phyloP scores from a whole-genome alignment of 1,139 yeast genomes.

The Zhuliangozyma parablackwelliae region DNA sequence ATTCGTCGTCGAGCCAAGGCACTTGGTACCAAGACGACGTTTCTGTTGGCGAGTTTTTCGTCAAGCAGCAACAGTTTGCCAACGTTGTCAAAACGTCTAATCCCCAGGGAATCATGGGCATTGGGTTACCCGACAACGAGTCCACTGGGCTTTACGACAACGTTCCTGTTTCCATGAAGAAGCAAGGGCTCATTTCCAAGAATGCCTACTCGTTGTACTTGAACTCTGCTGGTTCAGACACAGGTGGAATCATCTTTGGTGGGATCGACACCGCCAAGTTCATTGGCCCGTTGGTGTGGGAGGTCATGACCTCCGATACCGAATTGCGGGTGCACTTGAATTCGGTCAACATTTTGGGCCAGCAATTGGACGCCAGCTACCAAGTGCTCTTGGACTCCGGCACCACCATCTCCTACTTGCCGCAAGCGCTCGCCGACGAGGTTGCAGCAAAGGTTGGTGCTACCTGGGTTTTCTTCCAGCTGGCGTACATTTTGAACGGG shows the following conservation, averaged over 20 bases:
- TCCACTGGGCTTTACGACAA: slow-evolving; percentile 21
- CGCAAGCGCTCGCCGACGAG: slow-evolving; percentile 9
- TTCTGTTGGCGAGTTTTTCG: slow-evolving; percentile 27
- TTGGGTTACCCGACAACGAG: slow-evolving; percentile 13
- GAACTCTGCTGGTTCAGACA: slow-evolving; percentile 14
- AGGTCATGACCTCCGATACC: neutral
- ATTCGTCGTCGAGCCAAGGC: slow-evolving; percentile 33
- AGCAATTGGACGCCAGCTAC: neutral
- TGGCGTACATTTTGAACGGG: no score
- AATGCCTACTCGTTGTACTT: slow-evolving; percentile 33
- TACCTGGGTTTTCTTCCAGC: no score
- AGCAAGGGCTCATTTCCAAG: slow-evolving; percentile 45
- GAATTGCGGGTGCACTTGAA: slow-evolving; percentile 1
- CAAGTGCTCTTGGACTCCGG: slow-evolving; percentile 14
- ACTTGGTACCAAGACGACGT: slow-evolving; percentile 50
- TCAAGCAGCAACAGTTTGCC: slow-evolving; percentile 31
- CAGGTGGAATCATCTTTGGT: slow-evolving; percentile 25
- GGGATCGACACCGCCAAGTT: slow-evolving; percentile 25
- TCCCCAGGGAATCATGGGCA: slow-evolving; percentile 16
- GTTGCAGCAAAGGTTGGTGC: slow-evolving; percentile 11
- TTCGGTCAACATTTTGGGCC: neutral
- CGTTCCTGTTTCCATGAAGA: slow-evolving; percentile 25
- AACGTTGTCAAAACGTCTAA: slow-evolving; percentile 9
- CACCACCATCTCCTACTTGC: slow-evolving; percentile 19
- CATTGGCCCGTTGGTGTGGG: slow-evolving; percentile 15